Conservation (phyloP, 495 filamentous ascomycete species). For the Talaromyces borbonicus region DNA sequence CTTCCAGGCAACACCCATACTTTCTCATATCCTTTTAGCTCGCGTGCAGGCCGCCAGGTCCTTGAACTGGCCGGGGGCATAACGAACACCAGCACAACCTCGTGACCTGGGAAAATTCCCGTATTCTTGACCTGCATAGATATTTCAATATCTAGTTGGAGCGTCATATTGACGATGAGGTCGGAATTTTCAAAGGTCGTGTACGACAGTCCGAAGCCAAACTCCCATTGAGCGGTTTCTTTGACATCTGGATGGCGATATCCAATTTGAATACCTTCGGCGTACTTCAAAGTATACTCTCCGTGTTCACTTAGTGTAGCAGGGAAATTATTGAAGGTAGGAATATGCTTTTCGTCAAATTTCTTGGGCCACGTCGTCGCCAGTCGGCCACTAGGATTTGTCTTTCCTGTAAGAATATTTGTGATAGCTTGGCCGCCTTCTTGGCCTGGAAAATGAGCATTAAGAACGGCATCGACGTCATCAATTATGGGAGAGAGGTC, state of each 20-base stretch:
- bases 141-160: constrained; percentile 13
- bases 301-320: not conserved
- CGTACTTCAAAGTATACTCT: constrained; percentile 10
- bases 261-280: constrained; percentile 17
- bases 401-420: constrained; percentile 33
- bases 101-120: constrained; percentile 18
- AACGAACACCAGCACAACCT: not conserved
- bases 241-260: constrained; percentile 22
- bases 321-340: constrained; percentile 20
- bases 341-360: constrained; percentile 28
- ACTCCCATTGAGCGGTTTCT: constrained; percentile 19
- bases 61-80: not conserved
- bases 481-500: constrained; percentile 28
- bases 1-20: constrained; percentile 1
- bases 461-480: constrained; percentile 24
- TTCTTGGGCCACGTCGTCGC: constrained; percentile 26
- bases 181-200: constrained; percentile 20
- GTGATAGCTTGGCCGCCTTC: constrained; percentile 38
- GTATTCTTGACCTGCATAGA: constrained; percentile 44
- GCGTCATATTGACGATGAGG: not conserved
- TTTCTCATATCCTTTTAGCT: constrained; percentile 18
- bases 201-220: constrained; percentile 32
- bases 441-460: constrained; percentile 32
- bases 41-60: constrained; percentile 11
- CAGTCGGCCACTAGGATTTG: constrained; percentile 33